phyloP scores from a whole-genome alignment of 345 rosid species.

The Murraya koenigii region DNA sequence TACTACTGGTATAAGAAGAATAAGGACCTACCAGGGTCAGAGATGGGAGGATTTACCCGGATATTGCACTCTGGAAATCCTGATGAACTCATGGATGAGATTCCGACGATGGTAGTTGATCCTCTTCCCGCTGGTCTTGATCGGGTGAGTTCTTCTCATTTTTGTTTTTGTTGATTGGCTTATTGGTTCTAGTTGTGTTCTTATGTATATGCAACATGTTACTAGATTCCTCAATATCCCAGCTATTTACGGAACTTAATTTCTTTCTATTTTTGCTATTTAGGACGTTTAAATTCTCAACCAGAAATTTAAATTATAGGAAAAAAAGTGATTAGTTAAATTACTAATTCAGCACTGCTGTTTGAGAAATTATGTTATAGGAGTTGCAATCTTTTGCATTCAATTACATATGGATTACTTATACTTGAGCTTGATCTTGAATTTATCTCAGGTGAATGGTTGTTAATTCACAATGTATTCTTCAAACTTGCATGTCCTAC shows the following conservation, averaged over 20 bases:
- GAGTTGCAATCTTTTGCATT: background rate
- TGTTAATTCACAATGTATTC: background rate
- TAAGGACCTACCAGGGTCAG: conserved; percentile 77
- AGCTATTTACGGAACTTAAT: background rate
- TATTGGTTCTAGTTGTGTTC: background rate
- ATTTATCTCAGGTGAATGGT: background rate
- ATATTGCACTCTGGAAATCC: conserved; percentile 85
- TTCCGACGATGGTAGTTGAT: conserved; percentile 83
- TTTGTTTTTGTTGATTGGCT: background rate
- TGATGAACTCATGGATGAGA: conserved; percentile 90
- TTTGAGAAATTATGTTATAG: background rate
- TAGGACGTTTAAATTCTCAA: background rate
- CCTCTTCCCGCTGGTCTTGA: conserved; percentile 94
- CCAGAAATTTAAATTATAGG: background rate
- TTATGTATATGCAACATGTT: background rate
- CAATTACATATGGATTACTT: background rate
- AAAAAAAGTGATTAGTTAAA: background rate
- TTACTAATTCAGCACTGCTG: background rate
- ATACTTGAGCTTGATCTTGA: background rate
- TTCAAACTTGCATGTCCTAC: background rate
- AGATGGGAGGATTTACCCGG: conserved; percentile 94
- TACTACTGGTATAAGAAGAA: conserved; percentile 89
- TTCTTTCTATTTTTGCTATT: background rate
- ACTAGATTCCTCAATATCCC: no score
- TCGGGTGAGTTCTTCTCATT: conserved; percentile 42